A percentile compares a stretch with the other conserved stretches of the same genome.
phyloP scores from a whole-genome alignment of 2,329 filamentous ascomycete genomes.

The Sporothrix pallida region DNA sequence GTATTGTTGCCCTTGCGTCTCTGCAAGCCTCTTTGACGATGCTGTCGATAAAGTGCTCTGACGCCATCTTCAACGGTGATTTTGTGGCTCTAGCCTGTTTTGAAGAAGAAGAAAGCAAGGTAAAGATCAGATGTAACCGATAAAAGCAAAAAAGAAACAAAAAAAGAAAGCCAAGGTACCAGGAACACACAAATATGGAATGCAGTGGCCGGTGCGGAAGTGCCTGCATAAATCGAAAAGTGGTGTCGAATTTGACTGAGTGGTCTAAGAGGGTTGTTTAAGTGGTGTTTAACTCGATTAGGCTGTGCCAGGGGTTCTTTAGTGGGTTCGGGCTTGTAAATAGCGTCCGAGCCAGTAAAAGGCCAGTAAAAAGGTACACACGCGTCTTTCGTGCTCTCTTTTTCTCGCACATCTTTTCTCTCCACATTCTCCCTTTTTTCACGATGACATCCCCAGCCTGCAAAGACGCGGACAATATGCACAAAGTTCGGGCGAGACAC shows the following conservation, averaged over 20 bases:
- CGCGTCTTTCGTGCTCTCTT: neutral
- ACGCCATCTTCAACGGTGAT: neutral
- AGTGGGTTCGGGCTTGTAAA: neutral
- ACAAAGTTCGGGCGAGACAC: neutral
- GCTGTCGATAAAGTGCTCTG: constrained; percentile 12
- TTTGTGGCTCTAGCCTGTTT: neutral
- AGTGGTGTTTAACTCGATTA: neutral
- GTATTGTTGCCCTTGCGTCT: constrained; percentile 6
- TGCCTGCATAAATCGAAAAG: constrained; percentile 21
- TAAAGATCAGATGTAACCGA: neutral
- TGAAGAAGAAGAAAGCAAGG: neutral
- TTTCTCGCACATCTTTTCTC: neutral
- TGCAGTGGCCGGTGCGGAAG: constrained; percentile 27
- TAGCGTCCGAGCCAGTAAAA: constrained; percentile 17
- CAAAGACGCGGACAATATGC: neutral
- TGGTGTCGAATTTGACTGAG: neutral
- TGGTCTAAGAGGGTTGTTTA: neutral
- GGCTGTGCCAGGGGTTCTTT: neutral
- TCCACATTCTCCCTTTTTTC: constrained; percentile 17
- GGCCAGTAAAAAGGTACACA: neutral
- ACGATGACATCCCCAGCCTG: constrained; percentile 5
- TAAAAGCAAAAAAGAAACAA: neutral
- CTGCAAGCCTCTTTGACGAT: constrained; percentile 12
- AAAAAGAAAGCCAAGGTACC: neutral
- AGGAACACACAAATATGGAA: neutral